Evolutionary conservation across 208 protist genomes (phyloP).

Genomic region (Phytomonas serpens): DNA sequence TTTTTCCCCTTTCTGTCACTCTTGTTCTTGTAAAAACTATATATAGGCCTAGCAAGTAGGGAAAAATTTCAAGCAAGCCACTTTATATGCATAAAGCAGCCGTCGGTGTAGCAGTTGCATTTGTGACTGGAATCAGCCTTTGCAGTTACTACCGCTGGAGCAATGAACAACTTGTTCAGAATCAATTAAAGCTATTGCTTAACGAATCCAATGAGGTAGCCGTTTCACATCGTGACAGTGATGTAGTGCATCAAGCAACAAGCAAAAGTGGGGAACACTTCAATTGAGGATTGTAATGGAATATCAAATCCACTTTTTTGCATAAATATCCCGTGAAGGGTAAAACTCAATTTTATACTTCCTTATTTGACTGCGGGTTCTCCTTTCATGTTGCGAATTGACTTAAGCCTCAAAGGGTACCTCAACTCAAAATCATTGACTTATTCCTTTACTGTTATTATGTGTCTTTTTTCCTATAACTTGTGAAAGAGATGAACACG

Average conservation of each 20-base stretch:
- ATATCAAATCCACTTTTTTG: not conserved
- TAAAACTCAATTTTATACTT: not conserved
- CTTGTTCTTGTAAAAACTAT: constrained; percentile 3
- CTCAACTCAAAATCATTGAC: not conserved
- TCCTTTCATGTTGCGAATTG: not conserved
- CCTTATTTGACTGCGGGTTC: not conserved
- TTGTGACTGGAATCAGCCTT: constrained; percentile 15
- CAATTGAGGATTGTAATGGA: not conserved
- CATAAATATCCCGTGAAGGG: not conserved
- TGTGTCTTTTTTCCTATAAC: not conserved
- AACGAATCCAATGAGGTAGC: not conserved
- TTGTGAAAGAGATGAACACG: not conserved
- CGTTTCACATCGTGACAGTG: not conserved
- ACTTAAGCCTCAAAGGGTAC: not conserved
- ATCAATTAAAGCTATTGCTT: constrained; percentile 23
- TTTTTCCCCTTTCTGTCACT: constrained; percentile 10
- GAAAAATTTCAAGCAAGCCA: not conserved
- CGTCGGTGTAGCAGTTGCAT: constrained; percentile 15
- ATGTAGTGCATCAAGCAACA: not conserved
- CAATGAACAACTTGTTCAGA: constrained; percentile 27
- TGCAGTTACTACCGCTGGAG: constrained; percentile 23
- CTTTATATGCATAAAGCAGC: constrained; percentile 14
- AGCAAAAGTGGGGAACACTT: not conserved
- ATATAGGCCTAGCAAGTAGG: no score
- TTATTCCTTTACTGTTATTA: not conserved